A percentile compares a stretch with the other conserved stretches of the same genome.
Evolutionary conservation across 768 basidiomycete species (phyloP).

Genomic region (Leccinum disarticulatum): DNA sequence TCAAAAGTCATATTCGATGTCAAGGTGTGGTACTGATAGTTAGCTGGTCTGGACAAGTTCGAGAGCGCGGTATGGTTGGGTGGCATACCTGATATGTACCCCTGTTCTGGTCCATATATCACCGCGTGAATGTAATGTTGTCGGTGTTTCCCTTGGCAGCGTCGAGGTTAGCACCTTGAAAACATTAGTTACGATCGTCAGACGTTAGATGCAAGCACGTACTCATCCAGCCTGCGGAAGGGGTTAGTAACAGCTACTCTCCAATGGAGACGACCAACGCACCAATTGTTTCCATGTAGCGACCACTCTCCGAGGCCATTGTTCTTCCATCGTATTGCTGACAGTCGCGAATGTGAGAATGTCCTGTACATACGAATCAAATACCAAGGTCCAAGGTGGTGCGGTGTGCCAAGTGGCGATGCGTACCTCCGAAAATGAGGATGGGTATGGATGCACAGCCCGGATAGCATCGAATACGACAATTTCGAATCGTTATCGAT

Average conservation of each 20-base stretch:
- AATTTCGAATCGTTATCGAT: background rate
- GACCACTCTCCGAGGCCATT: conserved; percentile 70
- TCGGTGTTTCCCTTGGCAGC: conserved; percentile 36
- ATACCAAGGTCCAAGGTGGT: background rate
- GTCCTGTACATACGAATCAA: conserved; percentile 40
- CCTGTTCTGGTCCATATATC: conserved; percentile 80
- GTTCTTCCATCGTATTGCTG: conserved; percentile 25
- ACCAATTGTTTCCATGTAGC: conserved; percentile 95
- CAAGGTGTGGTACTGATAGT: conserved; percentile 63
- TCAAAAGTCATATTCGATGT: conserved; percentile 57
- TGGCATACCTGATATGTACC: conserved; percentile 65
- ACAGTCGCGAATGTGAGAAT: conserved; percentile 38
- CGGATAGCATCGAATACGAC: conserved; percentile 74
- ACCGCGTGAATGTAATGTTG: conserved; percentile 62
- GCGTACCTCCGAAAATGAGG: conserved; percentile 71
- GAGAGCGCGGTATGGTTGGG: background rate
- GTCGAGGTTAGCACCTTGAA: conserved; percentile 49
- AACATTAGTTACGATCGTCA: background rate
- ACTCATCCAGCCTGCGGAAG: conserved; percentile 60
- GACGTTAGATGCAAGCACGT: conserved; percentile 13
- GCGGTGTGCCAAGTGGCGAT: background rate
- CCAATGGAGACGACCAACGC: conserved; percentile 10
- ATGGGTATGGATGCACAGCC: conserved; percentile 67
- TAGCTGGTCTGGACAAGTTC: background rate
- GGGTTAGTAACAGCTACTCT: background rate